Base-by-base conservation (phyloP, 2,329 filamentous ascomycete genomes). In the Scytalidium sp. region DNA sequence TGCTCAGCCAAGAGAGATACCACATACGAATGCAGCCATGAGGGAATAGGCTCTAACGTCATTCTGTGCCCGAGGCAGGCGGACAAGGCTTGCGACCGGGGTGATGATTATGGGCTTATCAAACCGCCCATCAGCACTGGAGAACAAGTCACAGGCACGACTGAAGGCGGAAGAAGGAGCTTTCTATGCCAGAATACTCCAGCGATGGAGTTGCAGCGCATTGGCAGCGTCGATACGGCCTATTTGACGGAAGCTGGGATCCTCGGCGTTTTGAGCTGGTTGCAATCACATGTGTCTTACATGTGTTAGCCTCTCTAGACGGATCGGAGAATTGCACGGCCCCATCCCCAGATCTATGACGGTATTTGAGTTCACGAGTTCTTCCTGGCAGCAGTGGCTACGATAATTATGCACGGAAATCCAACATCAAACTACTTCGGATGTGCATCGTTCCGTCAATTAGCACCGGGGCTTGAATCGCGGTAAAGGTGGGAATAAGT, bases 21-120 rank as follows among this genome's bases (percentile, higher is more conserved):
- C 39, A 49, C 55, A 45, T 61, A 66, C 64, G 55, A 67, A 62
- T 46, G 63, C 64, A 55, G 64, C 63, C 64, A 67, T 67, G 54
- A 36, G 32, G 32, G 13, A 36, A 36, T 36, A 36, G 11, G 32
- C 32, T 61, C 62, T 52, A 57, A 61, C 63, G 63, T 64, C 62
- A 64, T 64, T 36, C 32, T 59, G 53, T 57, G 56, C 51, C 52
- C 51, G 50, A 53, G 56, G 53, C 54, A 56, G 52, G 51, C 32
- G 32, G 17, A 15, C 50, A 51, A 36, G 49, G 53, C 47, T 52
- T 50, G 25, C 41, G 29, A 52, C 39, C 40, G 44, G 43, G 40
- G 50, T 36, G 32, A 36, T 36, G n/a, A 8, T 36, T n/a, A 36
- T n/a, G 15, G 15, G 11, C 32, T n/a, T 36, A n/a, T n/a, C 32